These are phyloP conservation scores for Trichoderma arundinaceum DNA, from an alignment of 2,329 filamentous ascomycete genomes.

Conservation along the genomic window DNA sequence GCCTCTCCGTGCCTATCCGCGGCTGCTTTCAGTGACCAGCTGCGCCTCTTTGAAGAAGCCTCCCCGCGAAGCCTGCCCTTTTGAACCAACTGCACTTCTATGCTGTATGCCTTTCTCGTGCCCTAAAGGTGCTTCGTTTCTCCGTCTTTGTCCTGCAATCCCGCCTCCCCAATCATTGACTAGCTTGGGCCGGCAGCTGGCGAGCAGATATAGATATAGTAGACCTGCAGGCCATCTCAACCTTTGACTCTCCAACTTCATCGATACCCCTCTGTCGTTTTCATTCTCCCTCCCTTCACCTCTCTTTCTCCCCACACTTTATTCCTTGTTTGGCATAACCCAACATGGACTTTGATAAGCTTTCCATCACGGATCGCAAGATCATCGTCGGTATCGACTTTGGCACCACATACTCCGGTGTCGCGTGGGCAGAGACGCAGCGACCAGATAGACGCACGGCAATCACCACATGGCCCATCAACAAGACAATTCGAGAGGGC, in stretches of 20 bases:
- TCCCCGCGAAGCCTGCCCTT: background rate
- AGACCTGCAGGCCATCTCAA: constrained; percentile 5
- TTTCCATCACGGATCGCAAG: constrained; percentile 46
- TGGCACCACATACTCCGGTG: constrained; percentile 59
- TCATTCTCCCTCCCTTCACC: background rate
- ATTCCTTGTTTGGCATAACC: background rate
- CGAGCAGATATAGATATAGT: constrained; percentile 15
- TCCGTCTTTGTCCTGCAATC: background rate
- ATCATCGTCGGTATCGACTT: constrained; percentile 60
- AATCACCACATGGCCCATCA: constrained; percentile 52
- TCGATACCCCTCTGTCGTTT: background rate
- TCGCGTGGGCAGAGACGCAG: constrained; percentile 55
- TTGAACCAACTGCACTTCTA: background rate
- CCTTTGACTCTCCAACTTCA: constrained; percentile 1
- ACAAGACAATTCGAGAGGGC: constrained; percentile 44
- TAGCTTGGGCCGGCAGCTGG: background rate
- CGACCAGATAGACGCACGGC: constrained; percentile 45
- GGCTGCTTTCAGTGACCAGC: background rate
- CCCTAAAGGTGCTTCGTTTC: background rate
- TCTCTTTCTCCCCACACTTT: background rate
- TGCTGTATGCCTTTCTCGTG: background rate
- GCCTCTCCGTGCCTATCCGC: background rate
- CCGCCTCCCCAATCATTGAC: background rate
- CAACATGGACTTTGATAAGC: constrained; percentile 47
- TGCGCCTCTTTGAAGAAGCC: constrained; percentile 12